Conservation (phyloP, 139 green algal species). For the Pycnococcus provasolii region DNA sequence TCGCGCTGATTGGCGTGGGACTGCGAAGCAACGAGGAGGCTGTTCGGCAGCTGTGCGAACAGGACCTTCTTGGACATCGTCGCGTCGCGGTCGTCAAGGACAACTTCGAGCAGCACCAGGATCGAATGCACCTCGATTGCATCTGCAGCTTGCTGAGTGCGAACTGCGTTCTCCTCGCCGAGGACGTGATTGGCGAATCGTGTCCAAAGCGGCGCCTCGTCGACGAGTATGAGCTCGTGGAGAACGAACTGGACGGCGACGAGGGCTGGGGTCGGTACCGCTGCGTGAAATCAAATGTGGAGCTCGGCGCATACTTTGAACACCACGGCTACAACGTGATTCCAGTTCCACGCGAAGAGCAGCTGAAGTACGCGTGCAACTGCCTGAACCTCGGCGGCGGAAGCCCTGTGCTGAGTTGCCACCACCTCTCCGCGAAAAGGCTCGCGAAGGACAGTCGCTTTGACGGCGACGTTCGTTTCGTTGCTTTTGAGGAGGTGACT, state of each 20-base stretch:
- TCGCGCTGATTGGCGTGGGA: slow-evolving; percentile 68
- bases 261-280: slow-evolving; percentile 17
- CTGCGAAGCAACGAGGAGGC: slow-evolving; percentile 80
- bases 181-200: slow-evolving; percentile 66
- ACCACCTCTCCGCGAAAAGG: slow-evolving; percentile 57
- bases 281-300: slow-evolving; percentile 42
- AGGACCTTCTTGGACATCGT: slow-evolving; percentile 66
- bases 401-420: slow-evolving; percentile 64
- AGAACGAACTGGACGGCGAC: slow-evolving; percentile 35
- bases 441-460: slow-evolving; percentile 71
- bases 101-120: slow-evolving; percentile 79
- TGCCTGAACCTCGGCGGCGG: slow-evolving; percentile 74
- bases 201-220: slow-evolving; percentile 61
- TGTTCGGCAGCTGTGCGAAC: slow-evolving; percentile 74
- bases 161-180: slow-evolving; percentile 75
- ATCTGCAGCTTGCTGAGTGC: slow-evolving; percentile 76
- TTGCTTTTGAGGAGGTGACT: slow-evolving; percentile 77
- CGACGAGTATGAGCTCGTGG: slow-evolving; percentile 33
- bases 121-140: slow-evolving; percentile 96
- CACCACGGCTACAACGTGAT: slow-evolving; percentile 82
- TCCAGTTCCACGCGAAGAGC: slow-evolving; percentile 63
- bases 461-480: slow-evolving; percentile 52
- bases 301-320: slow-evolving; percentile 51
- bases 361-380: slow-evolving; percentile 85
- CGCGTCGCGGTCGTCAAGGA: slow-evolving; percentile 77